Percentiles rank a stretch among this genome's conserved stretches.
These are phyloP conservation scores for Phytophthora pluvialis DNA, from an alignment of 352 stramenopile genomes.

Conservation along the genomic window DNA sequence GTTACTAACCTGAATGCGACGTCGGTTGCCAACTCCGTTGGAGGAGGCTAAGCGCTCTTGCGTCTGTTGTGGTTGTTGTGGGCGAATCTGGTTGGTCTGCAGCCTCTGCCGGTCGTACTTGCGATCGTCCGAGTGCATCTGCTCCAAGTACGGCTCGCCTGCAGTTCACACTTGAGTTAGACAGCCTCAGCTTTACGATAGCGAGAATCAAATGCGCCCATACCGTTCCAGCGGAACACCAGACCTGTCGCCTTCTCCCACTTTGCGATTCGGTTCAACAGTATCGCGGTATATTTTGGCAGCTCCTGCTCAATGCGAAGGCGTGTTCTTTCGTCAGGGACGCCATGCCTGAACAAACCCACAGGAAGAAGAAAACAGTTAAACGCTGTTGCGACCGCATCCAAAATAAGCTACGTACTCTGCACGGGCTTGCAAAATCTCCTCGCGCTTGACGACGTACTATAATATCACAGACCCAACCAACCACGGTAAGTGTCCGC, in stretches of 20 bases:
- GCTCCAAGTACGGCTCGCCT: conserved; percentile 46
- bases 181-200: not conserved
- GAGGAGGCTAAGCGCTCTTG: conserved; percentile 3
- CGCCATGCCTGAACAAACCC: conserved; percentile 22
- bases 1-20: conserved; percentile 23
- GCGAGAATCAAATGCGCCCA: no score
- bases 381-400: not conserved
- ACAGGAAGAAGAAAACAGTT: not conserved
- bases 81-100: conserved; percentile 7
- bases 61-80: not conserved
- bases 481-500: not conserved
- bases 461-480: conserved; percentile 5
- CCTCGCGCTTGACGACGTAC: conserved; percentile 54
- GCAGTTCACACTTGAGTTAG: not conserved
- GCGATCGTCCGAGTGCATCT: conserved; percentile 32
- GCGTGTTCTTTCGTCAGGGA: conserved; percentile 42
- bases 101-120: conserved; percentile 25
- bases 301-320: conserved; percentile 49
- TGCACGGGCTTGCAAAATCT: conserved; percentile 43
- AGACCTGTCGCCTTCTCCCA: conserved; percentile 47
- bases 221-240: conserved; percentile 51
- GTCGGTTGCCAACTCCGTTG: not conserved
- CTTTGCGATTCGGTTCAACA: conserved; percentile 43
- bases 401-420: conserved; percentile 30
- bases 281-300: conserved; percentile 47